phyloP scores from a whole-genome alignment of 371 early-diverging fungal genomes.

The Fennellomyces sp. region DNA sequence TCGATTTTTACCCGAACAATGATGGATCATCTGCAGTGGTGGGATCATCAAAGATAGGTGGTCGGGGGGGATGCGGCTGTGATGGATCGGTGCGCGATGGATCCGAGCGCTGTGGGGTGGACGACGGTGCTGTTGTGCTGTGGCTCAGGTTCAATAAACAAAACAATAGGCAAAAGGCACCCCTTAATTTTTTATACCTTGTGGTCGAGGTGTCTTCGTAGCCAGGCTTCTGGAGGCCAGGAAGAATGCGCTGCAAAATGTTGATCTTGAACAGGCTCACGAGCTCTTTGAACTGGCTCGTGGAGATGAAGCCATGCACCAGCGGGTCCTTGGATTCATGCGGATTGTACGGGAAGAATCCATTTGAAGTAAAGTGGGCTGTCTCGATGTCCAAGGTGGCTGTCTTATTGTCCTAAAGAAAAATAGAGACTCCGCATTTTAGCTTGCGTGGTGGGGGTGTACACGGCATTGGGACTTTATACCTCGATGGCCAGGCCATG shows the following conservation, averaged over 20 bases:
- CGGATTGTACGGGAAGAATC: slow-evolving; percentile 55
- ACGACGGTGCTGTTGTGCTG: slow-evolving; percentile 3
- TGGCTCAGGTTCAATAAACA: background rate
- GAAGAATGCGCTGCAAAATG: slow-evolving; percentile 70
- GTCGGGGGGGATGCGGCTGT: slow-evolving; percentile 11
- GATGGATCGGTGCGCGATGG: slow-evolving; percentile 7
- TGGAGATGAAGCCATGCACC: slow-evolving; percentile 63
- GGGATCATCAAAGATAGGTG: slow-evolving; percentile 36
- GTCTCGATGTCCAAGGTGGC: slow-evolving; percentile 57
- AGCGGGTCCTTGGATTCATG: slow-evolving; percentile 44
- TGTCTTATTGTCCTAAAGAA: slow-evolving; percentile 70
- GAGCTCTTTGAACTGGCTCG: slow-evolving; percentile 61
- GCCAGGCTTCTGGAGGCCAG: slow-evolving; percentile 61
- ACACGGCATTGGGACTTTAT: background rate
- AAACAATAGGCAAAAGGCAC: background rate
- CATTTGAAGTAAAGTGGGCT: slow-evolving; percentile 58
- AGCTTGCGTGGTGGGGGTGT: background rate
- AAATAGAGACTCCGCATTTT: background rate
- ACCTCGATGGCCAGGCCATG: slow-evolving; percentile 73
- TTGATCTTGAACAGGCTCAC: slow-evolving; percentile 61
- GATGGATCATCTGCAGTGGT: slow-evolving; percentile 35
- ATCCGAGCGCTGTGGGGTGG: slow-evolving; percentile 2
- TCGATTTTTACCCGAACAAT: too few species aligned
- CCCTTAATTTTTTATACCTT: background rate
- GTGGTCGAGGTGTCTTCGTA: slow-evolving; percentile 26